Evolutionary conservation across 2,329 filamentous ascomycete genomes (phyloP).

Genomic region (Colletotrichum liaoningense): DNA sequence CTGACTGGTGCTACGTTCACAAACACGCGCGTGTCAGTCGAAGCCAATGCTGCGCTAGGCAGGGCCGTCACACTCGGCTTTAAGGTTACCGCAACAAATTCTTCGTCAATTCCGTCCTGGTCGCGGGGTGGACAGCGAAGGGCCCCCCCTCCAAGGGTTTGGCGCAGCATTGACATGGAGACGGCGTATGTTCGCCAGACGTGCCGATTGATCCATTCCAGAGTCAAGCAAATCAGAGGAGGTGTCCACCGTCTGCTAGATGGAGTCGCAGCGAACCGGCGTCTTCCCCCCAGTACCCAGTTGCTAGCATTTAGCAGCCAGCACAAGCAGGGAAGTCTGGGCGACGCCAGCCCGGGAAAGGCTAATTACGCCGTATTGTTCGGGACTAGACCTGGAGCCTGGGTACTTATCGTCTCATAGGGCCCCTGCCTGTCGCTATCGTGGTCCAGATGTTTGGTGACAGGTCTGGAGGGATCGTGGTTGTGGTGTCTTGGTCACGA

Average conservation of each 20-base stretch:
- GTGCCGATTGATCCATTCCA: slow-evolving; percentile 34
- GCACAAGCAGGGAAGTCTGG: slow-evolving; percentile 21
- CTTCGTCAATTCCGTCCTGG: slow-evolving; percentile 1
- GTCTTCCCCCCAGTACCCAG: not conserved
- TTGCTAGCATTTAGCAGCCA: not conserved
- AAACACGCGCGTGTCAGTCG: not conserved
- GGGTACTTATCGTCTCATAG: slow-evolving; percentile 13
- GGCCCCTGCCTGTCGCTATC: slow-evolving; percentile 11
- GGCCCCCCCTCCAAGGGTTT: slow-evolving; percentile 17
- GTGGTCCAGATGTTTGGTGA: not conserved
- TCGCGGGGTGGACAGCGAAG: not conserved
- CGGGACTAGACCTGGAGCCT: slow-evolving; percentile 5
- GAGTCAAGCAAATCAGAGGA: slow-evolving; percentile 24
- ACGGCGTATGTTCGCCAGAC: slow-evolving; percentile 22
- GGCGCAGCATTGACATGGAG: slow-evolving; percentile 23
- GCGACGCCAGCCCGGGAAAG: slow-evolving; percentile 29
- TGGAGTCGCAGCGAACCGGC: slow-evolving; percentile 24
- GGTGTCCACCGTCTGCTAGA: not conserved
- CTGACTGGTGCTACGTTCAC: not conserved
- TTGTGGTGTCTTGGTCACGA: not conserved
- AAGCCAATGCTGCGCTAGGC: not conserved
- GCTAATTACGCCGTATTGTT: slow-evolving; percentile 29
- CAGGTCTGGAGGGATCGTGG: not conserved
- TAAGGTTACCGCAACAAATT: slow-evolving; percentile 9
- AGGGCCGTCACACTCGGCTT: not conserved